phyloP scores from a whole-genome alignment of 306 rosid genomes.

The Corylus americana region DNA sequence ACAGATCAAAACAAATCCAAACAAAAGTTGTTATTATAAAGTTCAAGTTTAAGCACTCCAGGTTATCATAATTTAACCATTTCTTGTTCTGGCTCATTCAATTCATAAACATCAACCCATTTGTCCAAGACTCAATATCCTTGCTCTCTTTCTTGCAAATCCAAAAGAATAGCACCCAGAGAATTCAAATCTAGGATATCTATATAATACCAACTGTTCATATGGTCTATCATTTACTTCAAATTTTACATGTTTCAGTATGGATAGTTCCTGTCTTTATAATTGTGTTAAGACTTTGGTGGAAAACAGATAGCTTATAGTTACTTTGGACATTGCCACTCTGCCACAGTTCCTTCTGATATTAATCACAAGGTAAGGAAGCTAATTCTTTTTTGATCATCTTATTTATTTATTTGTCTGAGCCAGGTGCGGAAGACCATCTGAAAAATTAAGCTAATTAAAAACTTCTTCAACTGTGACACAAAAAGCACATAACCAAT shows the following conservation, averaged over 20 bases:
- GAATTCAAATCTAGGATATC: not conserved
- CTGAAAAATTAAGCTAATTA: slow-evolving; percentile 11
- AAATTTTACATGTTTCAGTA: not conserved
- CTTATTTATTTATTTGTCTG: not conserved
- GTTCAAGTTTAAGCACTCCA: not conserved
- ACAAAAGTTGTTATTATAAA: not conserved
- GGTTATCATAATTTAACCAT: not conserved
- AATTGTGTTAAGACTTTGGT: not conserved
- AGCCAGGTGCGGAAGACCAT: not conserved
- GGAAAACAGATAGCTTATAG: not conserved
- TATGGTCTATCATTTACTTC: not conserved
- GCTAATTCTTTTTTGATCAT: not conserved
- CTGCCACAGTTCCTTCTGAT: not conserved
- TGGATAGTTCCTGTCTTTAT: not conserved
- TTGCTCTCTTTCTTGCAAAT: too few species aligned
- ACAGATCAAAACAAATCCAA: not conserved
- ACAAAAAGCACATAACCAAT: not conserved
- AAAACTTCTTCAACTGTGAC: not conserved
- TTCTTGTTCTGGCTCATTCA: not conserved
- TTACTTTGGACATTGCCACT: not conserved
- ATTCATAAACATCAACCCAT: not conserved
- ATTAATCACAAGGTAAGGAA: not conserved
- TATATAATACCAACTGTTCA: not conserved
- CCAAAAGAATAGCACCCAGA: not conserved
- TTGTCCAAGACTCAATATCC: too few species aligned